These are phyloP conservation scores for Lipomyces kockii DNA, from an alignment of 805 yeast genomes.

Conservation along the genomic window DNA sequence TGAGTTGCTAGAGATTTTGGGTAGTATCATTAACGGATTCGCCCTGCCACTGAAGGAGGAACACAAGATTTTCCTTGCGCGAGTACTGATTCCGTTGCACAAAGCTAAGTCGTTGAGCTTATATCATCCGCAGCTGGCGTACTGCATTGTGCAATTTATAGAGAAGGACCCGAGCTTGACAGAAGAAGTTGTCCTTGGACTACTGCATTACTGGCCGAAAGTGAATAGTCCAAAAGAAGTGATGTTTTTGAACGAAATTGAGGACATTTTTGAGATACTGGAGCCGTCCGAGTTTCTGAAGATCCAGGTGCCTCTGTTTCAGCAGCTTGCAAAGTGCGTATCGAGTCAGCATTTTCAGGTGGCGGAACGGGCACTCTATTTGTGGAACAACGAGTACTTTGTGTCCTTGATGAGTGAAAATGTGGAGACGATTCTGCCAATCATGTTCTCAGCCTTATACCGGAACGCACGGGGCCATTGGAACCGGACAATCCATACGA, in stretches of 20 bases:
- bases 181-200: conserved; percentile 94
- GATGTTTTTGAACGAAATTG: conserved; percentile 93
- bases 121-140: conserved; percentile 96
- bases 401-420: conserved; percentile 83
- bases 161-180: conserved; percentile 92
- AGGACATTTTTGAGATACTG: conserved; percentile 94
- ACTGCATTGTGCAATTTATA: conserved; percentile 93
- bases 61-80: conserved; percentile 84
- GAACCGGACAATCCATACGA: conserved; percentile 90
- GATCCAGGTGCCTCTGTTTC: conserved; percentile 90
- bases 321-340: conserved; percentile 91
- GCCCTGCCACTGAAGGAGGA: conserved; percentile 97
- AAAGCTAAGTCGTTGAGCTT: conserved; percentile 85
- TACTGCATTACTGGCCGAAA: conserved; percentile 95
- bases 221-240: conserved; percentile 93
- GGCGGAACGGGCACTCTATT: conserved; percentile 89
- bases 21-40: conserved; percentile 96
- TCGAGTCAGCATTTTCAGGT: conserved; percentile 97
- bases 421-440: conserved; percentile 90
- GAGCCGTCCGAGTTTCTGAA: conserved; percentile 91
- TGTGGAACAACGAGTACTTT: conserved; percentile 94
- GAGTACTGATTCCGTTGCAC: conserved; percentile 89
- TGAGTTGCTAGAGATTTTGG: conserved; percentile 90
- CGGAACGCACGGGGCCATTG: conserved; percentile 83
- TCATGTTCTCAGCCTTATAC: conserved; percentile 85